Evolutionary conservation across 768 basidiomycete species (phyloP).

Genomic region (Trametes cubensis): DNA sequence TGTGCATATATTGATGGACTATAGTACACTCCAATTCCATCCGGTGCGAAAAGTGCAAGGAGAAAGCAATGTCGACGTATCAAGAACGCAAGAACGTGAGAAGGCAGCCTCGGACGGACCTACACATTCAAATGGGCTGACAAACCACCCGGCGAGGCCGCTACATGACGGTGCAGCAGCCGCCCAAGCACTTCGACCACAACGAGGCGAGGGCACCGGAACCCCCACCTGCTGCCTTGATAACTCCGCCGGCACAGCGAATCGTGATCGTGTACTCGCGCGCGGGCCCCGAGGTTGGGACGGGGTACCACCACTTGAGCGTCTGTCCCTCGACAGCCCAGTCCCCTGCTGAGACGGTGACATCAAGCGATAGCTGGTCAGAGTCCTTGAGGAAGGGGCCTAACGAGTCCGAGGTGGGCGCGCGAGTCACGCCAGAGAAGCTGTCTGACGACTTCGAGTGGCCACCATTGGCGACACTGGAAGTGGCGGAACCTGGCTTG

Average conservation of each 20-base stretch:
- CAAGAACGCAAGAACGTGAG: neutral
- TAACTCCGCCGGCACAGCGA: constrained; percentile 34
- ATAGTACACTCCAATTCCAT: neutral
- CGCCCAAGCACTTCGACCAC: constrained; percentile 8
- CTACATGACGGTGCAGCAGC: constrained; percentile 25
- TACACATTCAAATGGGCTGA: too few species aligned
- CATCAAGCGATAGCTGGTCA: constrained; percentile 42
- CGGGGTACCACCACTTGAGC: constrained; percentile 46
- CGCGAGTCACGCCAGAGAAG: constrained; percentile 2
- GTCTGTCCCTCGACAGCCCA: constrained; percentile 51
- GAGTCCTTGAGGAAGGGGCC: constrained; percentile 7
- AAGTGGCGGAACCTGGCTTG: constrained; percentile 5
- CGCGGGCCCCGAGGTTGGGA: constrained; percentile 33
- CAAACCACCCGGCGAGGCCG: neutral
- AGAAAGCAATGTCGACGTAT: neutral
- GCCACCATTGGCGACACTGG: constrained; percentile 13
- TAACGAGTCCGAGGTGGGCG: constrained; percentile 5
- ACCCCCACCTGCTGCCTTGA: constrained; percentile 28
- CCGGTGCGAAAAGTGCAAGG: neutral
- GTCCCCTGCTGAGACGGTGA: constrained; percentile 49
- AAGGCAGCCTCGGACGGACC: neutral
- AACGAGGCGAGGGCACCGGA: neutral
- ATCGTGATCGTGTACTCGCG: constrained; percentile 37
- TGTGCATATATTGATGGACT: neutral
- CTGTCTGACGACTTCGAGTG: constrained; percentile 14